Base-by-base conservation (phyloP, 202 grass and related monocot species). In the Carex sylvatica region DNA sequence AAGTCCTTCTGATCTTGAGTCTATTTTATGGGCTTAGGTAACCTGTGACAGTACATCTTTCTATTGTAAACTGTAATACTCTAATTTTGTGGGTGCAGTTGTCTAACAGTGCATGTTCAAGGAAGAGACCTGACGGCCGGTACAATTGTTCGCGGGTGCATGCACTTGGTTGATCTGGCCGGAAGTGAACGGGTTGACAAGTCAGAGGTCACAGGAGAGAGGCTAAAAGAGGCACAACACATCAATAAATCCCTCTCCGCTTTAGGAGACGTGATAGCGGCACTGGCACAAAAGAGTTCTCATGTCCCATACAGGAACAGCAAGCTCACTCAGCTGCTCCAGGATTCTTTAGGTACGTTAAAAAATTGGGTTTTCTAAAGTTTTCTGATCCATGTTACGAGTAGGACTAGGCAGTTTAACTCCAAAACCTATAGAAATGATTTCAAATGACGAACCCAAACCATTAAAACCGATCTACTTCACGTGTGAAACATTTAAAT, bases 131-230 rank as follows among this genome's bases (percentile, higher is more conserved):
- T 93, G 78, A 93, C 96, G 62, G 91, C 93, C 71, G 89, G 89
- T 65, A 80, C 87, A 10, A 88, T 91, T 72, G 83, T 99, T 83
- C 96, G 88, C 4, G 96, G 96, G 24, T 99, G 92, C 86, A 93
- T 99, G 91, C 96, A 99, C 87, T 91, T 99, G 87, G 96, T 99
- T 80, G 96, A 99, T 88, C 89, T 99, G 77, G 96, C 96, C 59
- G 96, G 96, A 74, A 99, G 96, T 52, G 96, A 99, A 83, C 89
- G 96, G 54, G 93, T 99, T 82, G 91, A 96, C 81, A 99, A 99
- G 79, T 99, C 93, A 85, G 96, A 99, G 82, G 96, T 92, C 30
- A 96, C 93, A 1, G 96, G 96, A 80, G 93, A 99, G 74, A 89
- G 96, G 81, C 80, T 99, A 70, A 99, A 99, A 87, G 96, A 99